These are phyloP conservation scores for Russula virescens DNA, from an alignment of 768 basidiomycete genomes.

Conservation along the genomic window DNA sequence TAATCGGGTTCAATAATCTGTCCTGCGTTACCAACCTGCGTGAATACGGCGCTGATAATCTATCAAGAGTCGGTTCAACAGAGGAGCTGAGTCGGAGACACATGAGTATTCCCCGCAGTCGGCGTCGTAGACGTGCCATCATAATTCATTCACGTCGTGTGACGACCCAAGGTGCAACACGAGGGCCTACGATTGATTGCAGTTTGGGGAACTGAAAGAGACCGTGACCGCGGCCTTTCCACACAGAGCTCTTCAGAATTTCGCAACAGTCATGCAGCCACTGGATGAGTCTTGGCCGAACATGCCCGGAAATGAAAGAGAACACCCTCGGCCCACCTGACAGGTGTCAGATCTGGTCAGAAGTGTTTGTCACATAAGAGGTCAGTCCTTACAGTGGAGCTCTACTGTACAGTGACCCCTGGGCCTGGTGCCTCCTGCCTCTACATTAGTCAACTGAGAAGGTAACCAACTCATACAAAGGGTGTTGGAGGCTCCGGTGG, in stretches of 20 bases:
- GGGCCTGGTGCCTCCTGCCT: not conserved
- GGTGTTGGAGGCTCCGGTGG: not conserved
- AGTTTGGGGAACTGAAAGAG: conserved; percentile 8
- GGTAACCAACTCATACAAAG: not conserved
- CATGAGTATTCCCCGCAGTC: conserved; percentile 1
- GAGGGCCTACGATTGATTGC: conserved; percentile 11
- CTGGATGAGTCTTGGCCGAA: conserved; percentile 2
- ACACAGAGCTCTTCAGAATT: conserved; percentile 7
- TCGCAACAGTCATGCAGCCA: conserved; percentile 8
- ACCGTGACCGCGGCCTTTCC: conserved; percentile 13
- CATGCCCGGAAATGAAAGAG: conserved; percentile 6
- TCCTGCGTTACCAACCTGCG: not conserved
- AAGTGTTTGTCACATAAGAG: conserved; percentile 8
- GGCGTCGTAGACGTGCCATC: not conserved
- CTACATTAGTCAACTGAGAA: not conserved
- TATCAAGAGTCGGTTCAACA: not conserved
- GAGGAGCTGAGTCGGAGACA: not conserved
- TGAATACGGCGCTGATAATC: not conserved
- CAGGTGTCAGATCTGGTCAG: conserved; percentile 15
- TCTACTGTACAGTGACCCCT: not conserved
- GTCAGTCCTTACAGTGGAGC: not conserved
- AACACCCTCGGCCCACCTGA: conserved; percentile 13
- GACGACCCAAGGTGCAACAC: not conserved
- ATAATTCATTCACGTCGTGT: conserved; percentile 4
- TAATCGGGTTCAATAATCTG: not conserved